Base-by-base conservation (phyloP, 176 grass and related monocot species). In the Eragrostis curvula region DNA sequence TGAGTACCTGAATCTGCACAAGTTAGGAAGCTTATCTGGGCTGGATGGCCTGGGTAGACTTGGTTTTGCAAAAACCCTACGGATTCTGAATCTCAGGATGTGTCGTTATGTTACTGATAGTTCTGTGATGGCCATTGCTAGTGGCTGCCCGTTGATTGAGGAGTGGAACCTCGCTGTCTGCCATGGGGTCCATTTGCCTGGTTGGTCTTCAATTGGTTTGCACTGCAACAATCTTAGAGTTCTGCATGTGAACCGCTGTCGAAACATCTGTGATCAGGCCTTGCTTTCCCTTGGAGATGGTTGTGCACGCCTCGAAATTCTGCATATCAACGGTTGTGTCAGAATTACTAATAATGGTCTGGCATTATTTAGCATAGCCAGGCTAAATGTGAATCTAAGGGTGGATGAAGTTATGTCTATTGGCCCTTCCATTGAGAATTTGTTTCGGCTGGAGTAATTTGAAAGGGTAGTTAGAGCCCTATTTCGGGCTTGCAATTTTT, bases 151-250 rank as follows among this genome's bases (percentile, higher is more conserved):
- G 0, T 66, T 91, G 52, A 83, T 95, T 18, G 88, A 93, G 81
- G 95, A 98, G 80, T 98, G 90, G 92, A 95, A 72, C 74, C 88
- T 98, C 11, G 88, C 88, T 32, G 51, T 98, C 15, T 98, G 95
- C 78, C 90, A 93, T 78, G 95, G 89, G 5, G 66, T 95, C n/a
- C 58, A 17, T 64, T 81, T 91, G 40, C 23, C 86, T 60, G 95
- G 95, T 61, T 98, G 95, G 92, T 88, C 80, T 27, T 79, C 92
- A 21, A 94, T 98, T 48, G 84, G 88, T 18, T 86, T 85, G 28
- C 71, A 60, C 47, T 93, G 95, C 67, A 89, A 70, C 16, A 91
- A 87, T 48, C 64, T 98, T 66, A 84, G 79, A 85, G 83, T 95
- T 74, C 88, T 98, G 76, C 88, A 98, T 81, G 90, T 91, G 45